Evolutionary conservation across 2,329 filamentous ascomycete genomes (phyloP).

Genomic region (Calonectria naviculata): DNA sequence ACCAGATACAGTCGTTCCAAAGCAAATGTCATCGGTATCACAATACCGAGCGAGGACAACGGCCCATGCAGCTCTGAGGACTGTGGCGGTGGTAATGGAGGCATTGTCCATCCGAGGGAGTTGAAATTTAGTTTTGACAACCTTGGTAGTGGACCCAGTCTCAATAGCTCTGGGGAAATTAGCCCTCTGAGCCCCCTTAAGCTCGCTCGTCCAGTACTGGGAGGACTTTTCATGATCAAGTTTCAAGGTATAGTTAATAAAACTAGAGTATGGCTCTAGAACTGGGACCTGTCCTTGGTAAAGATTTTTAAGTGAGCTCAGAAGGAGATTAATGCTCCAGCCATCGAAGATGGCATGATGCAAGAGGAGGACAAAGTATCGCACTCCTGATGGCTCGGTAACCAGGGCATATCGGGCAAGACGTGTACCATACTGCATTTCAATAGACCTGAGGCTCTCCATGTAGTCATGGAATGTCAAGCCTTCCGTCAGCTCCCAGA

Average conservation of each 20-base stretch:
- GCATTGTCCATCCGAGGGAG: conserved; percentile 18
- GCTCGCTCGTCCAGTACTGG: not conserved
- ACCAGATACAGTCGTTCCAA: conserved; percentile 56
- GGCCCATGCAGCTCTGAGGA: conserved; percentile 56
- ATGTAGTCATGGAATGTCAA: not conserved
- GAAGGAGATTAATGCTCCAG: not conserved
- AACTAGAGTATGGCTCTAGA: not conserved
- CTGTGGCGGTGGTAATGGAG: conserved; percentile 16
- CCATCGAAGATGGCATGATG: not conserved
- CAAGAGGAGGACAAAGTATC: not conserved
- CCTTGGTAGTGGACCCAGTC: conserved; percentile 45
- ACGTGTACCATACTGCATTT: not conserved
- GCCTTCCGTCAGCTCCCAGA: not conserved
- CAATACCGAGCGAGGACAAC: conserved; percentile 62
- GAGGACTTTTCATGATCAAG: not conserved
- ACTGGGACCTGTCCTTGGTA: not conserved
- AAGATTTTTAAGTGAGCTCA: not conserved
- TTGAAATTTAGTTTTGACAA: conserved; percentile 59
- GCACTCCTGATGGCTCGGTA: not conserved
- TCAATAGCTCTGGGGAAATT: not conserved
- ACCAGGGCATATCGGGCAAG: not conserved
- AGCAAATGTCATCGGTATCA: conserved; percentile 51
- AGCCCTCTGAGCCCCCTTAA: not conserved
- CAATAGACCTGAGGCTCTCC: not conserved
- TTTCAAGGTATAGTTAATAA: not conserved